Base-by-base conservation (phyloP, 2,329 filamentous ascomycete species). In the Diaporthe citriasiana region DNA sequence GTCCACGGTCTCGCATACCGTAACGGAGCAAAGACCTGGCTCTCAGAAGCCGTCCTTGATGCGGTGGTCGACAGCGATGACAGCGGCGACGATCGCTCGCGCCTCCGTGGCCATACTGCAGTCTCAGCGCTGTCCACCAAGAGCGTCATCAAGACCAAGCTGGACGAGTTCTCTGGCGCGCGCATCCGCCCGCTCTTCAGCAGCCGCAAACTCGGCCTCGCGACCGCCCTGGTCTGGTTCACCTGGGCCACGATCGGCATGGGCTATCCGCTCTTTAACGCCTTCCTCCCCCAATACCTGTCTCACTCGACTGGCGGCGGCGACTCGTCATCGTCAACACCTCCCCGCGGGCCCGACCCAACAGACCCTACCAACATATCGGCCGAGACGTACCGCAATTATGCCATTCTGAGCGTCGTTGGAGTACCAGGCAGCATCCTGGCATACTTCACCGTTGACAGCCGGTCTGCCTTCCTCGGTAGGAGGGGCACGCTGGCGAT, bases 251-350 rank as follows among this genome's bases (percentile, higher is more conserved):
- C 90, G 19, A 95, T 97, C 77, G 94, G 94, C 74, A 93, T 97
- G 90, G 94, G 92, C 3, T 97, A 96, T 79, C 94, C 94, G 0
- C 89, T 97, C 1, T 97, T 96, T 88, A 97, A 97, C 82, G 93
- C 93, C 70, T 97, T 97, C 83, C 87, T 97, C n/a, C 95, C 95
- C 0, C 93, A 97, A 78, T 97, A 97, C 80, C 90, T 97, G 74
- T 89, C 91, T 33, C 89, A 91, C 72, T 88, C 90, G 35, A 45
- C 38, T 38, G 40, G 45, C 9, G 56, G 70, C 27, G 69, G 55
- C 19, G 55, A 35, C 42, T 59, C 42, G 13, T 30, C 30, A 13
- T 30, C 45, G 15, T 35, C 45, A 25, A 13, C 56, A 57, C 9
- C 35, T 4, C 19, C 72, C 19, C 81, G 82, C 25, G 80, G 82